Evolutionary conservation across 371 early-diverging fungal genomes (phyloP), one percentile per base, ranked within the genome.

Genomic region (Phascolomyces articulosus): DNA sequence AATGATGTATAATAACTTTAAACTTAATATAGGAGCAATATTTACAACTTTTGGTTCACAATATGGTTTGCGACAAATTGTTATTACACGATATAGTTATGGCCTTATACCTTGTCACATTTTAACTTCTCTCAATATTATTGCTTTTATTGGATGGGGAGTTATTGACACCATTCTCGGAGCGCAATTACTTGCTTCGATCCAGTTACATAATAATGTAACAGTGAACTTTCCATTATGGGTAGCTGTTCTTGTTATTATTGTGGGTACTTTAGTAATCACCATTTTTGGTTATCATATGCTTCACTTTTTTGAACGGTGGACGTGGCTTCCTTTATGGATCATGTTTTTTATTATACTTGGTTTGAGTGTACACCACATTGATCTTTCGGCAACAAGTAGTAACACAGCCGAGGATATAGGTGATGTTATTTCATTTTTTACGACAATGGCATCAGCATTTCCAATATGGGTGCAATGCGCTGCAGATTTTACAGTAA

Each of bases 401-500:
- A 34, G 11, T 34, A 34, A 34, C 11, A 11, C 23, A 8, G 6
- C 9, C 27, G 28, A 28, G 3, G 61, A 51, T 26, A 28, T 51
- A 28, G 61, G 61, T 8, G 61, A 40, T 16, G 23, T 60, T 15
- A 3, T 60, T 15, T 60, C 61, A 4, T 53, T 56, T 11, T 64
- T 68, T n/a, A 28, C 67, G 20, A 56, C 73, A 18, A 65, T 69
- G 31, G 74, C 70, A 7, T 75, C 65, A n/a, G 72, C 66, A 24
- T 54, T 68, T 20, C 70, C 72, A 13, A 57, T 57, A 31, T 77
- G 78, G 78, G 63, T 64, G 23, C 58, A 72, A 7, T 61, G 55
- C 40, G 74, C 74, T 11, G 60, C 78, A 20, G 78, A 77, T 63
- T 74, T 74, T 58, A 69, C 72, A 61, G 26, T 29, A n/a, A 55